A percentile compares a stretch with the other conserved stretches of the same genome.
Conservation (phyloP, 768 basidiomycete genomes). For the Suillus decipiens region DNA sequence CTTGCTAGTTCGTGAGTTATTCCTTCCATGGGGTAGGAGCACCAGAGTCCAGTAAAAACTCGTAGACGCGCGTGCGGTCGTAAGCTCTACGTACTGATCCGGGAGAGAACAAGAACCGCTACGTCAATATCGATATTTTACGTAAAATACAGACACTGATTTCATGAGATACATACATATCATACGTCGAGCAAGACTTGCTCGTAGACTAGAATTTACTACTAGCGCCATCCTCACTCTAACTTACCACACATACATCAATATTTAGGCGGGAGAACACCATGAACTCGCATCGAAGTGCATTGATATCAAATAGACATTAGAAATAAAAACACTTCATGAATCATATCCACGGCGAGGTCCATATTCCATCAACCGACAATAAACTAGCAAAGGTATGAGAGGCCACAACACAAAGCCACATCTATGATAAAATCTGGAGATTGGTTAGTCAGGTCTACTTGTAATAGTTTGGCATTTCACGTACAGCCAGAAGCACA, state of each 20-base stretch:
- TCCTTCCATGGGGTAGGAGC: background rate
- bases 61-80: background rate
- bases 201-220: background rate
- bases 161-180: background rate
- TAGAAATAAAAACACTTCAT: constrained; percentile 29
- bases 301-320: constrained; percentile 16
- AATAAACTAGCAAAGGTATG: background rate
- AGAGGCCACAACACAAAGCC: constrained; percentile 35
- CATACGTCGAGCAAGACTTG: background rate
- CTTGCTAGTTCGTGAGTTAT: background rate
- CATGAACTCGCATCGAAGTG: background rate
- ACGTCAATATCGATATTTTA: no score
- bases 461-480: constrained; percentile 7
- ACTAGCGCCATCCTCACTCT: background rate
- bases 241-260: background rate
- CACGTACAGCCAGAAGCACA: constrained; percentile 88
- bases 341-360: constrained; percentile 5
- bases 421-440: constrained; percentile 6
- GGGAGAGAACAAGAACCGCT: background rate
- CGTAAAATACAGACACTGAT: background rate
- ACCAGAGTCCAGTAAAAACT: background rate
- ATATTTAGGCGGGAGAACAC: background rate
- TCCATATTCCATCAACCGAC: background rate
- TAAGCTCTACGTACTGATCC: background rate
- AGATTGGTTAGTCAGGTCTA: background rate